Base-by-base conservation (phyloP, 2,329 filamentous ascomycete genomes). In the Exserohilum rostratum region DNA sequence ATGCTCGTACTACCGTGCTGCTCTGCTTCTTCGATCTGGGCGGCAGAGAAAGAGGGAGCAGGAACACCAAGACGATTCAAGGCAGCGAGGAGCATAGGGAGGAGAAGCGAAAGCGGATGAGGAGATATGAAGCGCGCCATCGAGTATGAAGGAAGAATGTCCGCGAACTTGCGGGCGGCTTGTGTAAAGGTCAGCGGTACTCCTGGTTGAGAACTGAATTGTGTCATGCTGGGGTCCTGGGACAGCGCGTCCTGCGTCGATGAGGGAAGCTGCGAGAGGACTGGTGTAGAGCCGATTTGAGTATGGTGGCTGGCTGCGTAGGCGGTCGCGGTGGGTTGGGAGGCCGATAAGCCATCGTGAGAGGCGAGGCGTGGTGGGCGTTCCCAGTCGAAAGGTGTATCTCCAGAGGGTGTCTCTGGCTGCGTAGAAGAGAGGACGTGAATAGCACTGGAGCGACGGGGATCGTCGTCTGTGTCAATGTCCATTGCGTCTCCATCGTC, bases 101-200 rank as follows among this genome's bases (percentile, higher is more conserved):
- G 83, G 1, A 99, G 85, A 53, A 93, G 83, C 12, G 84, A 79
- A 5, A 91, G 80, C 1, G 91, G 85, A 68, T 93, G 87, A 45
- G 88, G 85, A 0, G 93, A 97, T 77, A 95, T 93, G 82, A 99
- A 99, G 52, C 93, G 89, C 6, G 93, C 93, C 58, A 99, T 85
- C 0, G 90, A 87, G 72, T 96, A 90, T 6, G 89, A 82, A 0
- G 95, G 96, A 38, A 97, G 86, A 65, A 99, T 96, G 73, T 99
- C 95, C 61, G 86, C 85, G 82, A 98, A 99, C 39, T 85, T 86
- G 27, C 90, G 89, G 3, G 95, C 95, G 58, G 89, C 89, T 75
- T 99, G 95, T 0, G 95, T 99, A 35, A 96, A 84, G 39, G 87
- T 90, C 57, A 96, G 79, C 0, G 93, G 91, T 0, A 96, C 87